These are phyloP conservation scores for Tulasnella sp. DNA, from an alignment of 768 basidiomycete species.

Conservation along the genomic window DNA sequence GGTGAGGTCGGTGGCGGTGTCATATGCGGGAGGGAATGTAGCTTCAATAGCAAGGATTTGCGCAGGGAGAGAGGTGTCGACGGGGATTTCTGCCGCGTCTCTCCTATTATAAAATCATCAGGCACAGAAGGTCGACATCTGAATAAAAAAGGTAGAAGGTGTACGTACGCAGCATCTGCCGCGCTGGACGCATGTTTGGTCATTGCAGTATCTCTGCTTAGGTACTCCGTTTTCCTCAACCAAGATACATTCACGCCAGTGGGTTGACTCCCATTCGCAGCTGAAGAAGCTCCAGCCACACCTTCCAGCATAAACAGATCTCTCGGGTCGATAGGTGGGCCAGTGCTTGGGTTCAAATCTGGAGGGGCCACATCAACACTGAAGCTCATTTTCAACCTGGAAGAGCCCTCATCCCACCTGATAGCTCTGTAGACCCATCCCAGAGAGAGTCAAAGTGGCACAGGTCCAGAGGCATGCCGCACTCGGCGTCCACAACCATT, in stretches of 20 bases:
- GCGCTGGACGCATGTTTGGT: neutral
- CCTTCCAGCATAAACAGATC: slow-evolving; percentile 70
- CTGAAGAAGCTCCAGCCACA: slow-evolving; percentile 23
- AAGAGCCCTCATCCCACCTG: no score
- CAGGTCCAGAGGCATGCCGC: slow-evolving; percentile 90
- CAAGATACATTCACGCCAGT: slow-evolving; percentile 57
- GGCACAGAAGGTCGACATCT: slow-evolving; percentile 28
- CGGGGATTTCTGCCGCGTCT: slow-evolving; percentile 35
- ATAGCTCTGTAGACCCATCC: slow-evolving; percentile 66
- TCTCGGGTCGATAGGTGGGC: slow-evolving; percentile 56
- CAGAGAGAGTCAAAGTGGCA: slow-evolving; percentile 73
- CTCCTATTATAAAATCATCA: slow-evolving; percentile 32
- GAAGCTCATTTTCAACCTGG: no score
- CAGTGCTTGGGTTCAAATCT: slow-evolving; percentile 26
- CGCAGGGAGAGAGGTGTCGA: slow-evolving; percentile 63
- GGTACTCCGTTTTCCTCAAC: slow-evolving; percentile 87
- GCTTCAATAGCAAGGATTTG: slow-evolving; percentile 71
- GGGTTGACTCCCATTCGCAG: neutral
- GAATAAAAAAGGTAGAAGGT: neutral
- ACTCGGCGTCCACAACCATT: slow-evolving; percentile 94
- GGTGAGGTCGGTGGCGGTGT: slow-evolving; percentile 47
- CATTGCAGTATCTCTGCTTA: slow-evolving; percentile 44
- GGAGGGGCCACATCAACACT: no score
- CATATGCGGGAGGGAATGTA: slow-evolving; percentile 45
- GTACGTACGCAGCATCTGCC: slow-evolving; percentile 25